phyloP scores from a whole-genome alignment of 1,284 basidiomycete genomes.

The Leccinum fuscescens region DNA sequence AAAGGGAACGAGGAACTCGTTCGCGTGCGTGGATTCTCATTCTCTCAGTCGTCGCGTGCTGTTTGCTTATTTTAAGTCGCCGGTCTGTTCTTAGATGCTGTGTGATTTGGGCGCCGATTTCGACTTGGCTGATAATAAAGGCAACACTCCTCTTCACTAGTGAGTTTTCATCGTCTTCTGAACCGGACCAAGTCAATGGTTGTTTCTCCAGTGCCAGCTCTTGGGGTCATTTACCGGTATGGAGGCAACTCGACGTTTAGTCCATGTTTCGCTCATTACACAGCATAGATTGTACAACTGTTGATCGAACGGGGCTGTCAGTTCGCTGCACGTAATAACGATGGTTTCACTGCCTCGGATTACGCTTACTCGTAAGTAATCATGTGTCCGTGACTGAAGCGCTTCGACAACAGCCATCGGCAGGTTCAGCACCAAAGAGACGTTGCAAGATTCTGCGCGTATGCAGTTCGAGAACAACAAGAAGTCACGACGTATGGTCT shows the following conservation, averaged over 20 bases:
- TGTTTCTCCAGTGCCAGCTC: slow-evolving; percentile 64
- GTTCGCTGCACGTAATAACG: slow-evolving; percentile 79
- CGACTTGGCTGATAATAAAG: slow-evolving; percentile 85
- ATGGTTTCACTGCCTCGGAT: slow-evolving; percentile 88
- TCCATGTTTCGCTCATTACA: slow-evolving; percentile 14
- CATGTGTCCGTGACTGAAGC: slow-evolving; percentile 1
- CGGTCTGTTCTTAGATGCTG: slow-evolving; percentile 59
- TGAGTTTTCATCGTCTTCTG: slow-evolving; percentile 40
- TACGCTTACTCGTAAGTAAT: slow-evolving; percentile 83
- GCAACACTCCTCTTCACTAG: slow-evolving; percentile 93
- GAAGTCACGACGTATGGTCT: slow-evolving; percentile 63
- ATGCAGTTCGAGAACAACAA: slow-evolving; percentile 75
- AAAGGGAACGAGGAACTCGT: slow-evolving; percentile 89
- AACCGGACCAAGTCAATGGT: slow-evolving; percentile 12
- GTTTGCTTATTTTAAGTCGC: slow-evolving; percentile 22
- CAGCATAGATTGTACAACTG: slow-evolving; percentile 71
- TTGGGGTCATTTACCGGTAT: slow-evolving; percentile 79
- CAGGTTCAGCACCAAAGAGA: slow-evolving; percentile 68
- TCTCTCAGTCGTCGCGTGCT: slow-evolving; percentile 9
- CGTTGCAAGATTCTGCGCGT: slow-evolving; percentile 74
- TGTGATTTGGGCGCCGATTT: slow-evolving; percentile 87
- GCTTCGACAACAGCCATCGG: slow-evolving; percentile 15
- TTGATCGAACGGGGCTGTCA: slow-evolving; percentile 88
- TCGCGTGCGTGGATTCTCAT: slow-evolving; percentile 49
- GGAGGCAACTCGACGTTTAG: slow-evolving; percentile 7